A percentile compares a stretch with the other conserved stretches of the same genome.
Evolutionary conservation across 495 filamentous ascomycete genomes (phyloP).

Genomic region (Aspergillus sparsus): DNA sequence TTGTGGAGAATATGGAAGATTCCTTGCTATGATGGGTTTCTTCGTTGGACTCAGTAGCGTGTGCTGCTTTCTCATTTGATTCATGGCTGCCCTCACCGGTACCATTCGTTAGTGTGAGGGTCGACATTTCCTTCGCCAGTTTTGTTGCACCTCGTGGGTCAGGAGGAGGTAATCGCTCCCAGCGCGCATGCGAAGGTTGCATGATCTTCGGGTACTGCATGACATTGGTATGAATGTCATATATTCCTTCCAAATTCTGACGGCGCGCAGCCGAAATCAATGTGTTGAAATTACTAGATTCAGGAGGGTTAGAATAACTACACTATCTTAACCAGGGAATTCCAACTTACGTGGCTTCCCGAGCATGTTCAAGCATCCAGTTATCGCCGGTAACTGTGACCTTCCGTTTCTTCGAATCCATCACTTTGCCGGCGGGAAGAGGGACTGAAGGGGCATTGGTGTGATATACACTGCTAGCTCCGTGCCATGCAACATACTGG

Average conservation of each 20-base stretch:
- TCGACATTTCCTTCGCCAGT: conserved; percentile 40
- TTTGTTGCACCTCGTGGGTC: conserved; percentile 31
- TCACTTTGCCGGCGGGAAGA: conserved; percentile 68
- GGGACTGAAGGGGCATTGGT: conserved; percentile 77
- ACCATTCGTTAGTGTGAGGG: conserved; percentile 40
- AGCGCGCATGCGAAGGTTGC: conserved; percentile 84
- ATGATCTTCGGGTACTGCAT: conserved; percentile 85
- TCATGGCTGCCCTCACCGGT: conserved; percentile 27
- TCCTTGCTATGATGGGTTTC: conserved; percentile 10
- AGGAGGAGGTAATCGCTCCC: conserved; percentile 62
- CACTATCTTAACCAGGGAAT: conserved; percentile 1
- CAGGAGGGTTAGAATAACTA: conserved; percentile 27
- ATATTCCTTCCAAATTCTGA: conserved; percentile 71
- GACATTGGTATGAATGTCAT: conserved; percentile 89
- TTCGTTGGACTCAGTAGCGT: conserved; percentile 19
- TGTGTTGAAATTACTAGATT: conserved; percentile 75
- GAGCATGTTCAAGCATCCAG: conserved; percentile 94
- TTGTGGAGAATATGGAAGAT: conserved; percentile 56
- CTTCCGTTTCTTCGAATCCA: conserved; percentile 74
- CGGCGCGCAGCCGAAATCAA: conserved; percentile 63
- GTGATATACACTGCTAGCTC: conserved; percentile 92
- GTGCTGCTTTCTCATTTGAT: conserved; percentile 14
- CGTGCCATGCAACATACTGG: conserved; percentile 97
- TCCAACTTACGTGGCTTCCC: conserved; percentile 74
- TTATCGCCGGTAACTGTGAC: conserved; percentile 93